Conservation (phyloP, 257 asterid species). For the Cynanchum wilfordii region DNA sequence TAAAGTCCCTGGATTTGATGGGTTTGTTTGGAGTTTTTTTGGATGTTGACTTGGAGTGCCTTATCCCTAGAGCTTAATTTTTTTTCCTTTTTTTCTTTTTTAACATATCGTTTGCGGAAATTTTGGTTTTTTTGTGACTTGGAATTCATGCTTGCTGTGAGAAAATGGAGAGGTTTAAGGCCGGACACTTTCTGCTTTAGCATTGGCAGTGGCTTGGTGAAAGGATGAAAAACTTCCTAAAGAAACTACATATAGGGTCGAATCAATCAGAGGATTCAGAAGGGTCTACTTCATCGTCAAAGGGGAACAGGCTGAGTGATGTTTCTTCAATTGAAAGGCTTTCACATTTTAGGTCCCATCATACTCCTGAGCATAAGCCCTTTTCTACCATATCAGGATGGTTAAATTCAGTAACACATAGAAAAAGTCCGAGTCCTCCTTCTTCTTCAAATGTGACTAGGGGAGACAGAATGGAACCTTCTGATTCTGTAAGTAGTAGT, state of each 20-base stretch:
- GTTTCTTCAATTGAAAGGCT: constrained; percentile 45
- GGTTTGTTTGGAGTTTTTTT: constrained; percentile 23
- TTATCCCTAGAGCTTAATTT: constrained; percentile 23
- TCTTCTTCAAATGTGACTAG: constrained; percentile 53
- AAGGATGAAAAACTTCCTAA: constrained; percentile 66
- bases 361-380: constrained; percentile 59
- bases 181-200: constrained; percentile 41
- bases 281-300: constrained; percentile 61
- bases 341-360: constrained; percentile 41
- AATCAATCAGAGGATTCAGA: constrained; percentile 69
- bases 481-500: constrained; percentile 66
- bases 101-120: constrained; percentile 16
- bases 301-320: constrained; percentile 44
- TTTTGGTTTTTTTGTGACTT: constrained; percentile 22
- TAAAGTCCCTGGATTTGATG: constrained; percentile 29
- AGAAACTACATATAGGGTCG: constrained; percentile 77
- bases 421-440: constrained; percentile 69
- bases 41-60: constrained; percentile 42
- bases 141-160: constrained; percentile 43
- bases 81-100: background rate
- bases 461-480: constrained; percentile 55
- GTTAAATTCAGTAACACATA: constrained; percentile 73
- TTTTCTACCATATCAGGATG: constrained; percentile 86
- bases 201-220: constrained; percentile 33
- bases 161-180: constrained; percentile 55